Percentiles rank a stretch among this genome's conserved stretches.
phyloP scores from a whole-genome alignment of 2,329 filamentous ascomycete genomes.

The Cladosporium sp. region DNA sequence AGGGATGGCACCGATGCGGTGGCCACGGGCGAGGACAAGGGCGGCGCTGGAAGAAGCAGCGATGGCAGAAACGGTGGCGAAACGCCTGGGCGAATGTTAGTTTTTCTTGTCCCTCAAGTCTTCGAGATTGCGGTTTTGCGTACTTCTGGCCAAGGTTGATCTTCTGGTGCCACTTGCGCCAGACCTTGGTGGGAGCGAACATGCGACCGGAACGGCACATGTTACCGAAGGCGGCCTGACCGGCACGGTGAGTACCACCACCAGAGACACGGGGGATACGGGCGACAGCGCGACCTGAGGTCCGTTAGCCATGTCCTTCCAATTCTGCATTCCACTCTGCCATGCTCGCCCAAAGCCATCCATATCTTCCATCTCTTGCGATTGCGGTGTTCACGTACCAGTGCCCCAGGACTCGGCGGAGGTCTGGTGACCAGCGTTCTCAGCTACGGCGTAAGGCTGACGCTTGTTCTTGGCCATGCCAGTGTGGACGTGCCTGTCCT shows the following conservation, averaged over 20 bases:
- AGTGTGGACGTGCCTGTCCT: slow-evolving; percentile 74
- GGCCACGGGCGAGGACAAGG: slow-evolving; percentile 93
- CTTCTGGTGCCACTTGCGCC: slow-evolving; percentile 99
- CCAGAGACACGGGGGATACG: slow-evolving; percentile 99
- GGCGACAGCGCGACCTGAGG: slow-evolving; percentile 89
- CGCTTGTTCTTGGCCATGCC: slow-evolving; percentile 99
- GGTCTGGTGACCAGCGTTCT: slow-evolving; percentile 99
- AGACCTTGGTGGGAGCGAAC: slow-evolving; percentile 99
- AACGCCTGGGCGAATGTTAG: slow-evolving; percentile 55
- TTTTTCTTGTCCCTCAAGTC: slow-evolving; percentile 22
- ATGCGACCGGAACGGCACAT: slow-evolving; percentile 99
- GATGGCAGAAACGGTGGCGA: slow-evolving; percentile 94
- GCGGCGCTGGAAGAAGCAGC: slow-evolving; percentile 94
- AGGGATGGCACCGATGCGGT: slow-evolving; percentile 87
- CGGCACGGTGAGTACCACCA: slow-evolving; percentile 99
- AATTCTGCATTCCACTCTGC: slow-evolving; percentile 4
- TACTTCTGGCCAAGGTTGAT: slow-evolving; percentile 96
- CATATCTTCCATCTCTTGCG: slow-evolving; percentile 19
- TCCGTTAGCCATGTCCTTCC: slow-evolving; percentile 27
- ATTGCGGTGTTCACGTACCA: slow-evolving; percentile 55
- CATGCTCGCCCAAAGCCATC: slow-evolving; percentile 2
- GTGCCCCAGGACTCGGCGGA: slow-evolving; percentile 99
- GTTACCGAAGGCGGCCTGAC: slow-evolving; percentile 99
- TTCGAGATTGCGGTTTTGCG: slow-evolving; percentile 39
- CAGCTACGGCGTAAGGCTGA: slow-evolving; percentile 98